Conservation (phyloP, 768 basidiomycete genomes). For the Russula compacta region DNA sequence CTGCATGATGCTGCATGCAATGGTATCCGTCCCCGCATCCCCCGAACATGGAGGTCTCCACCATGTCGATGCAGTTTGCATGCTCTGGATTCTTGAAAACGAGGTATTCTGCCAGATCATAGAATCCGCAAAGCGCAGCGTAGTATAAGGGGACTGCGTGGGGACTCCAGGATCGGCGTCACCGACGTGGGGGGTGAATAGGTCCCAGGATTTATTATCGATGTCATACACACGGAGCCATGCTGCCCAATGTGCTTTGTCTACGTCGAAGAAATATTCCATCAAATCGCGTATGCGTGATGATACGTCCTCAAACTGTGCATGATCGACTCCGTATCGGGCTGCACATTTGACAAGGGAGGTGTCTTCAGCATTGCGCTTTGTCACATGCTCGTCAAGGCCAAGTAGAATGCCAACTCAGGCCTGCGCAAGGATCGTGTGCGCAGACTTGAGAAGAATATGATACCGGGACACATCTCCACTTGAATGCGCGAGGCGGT, state of each 20-base stretch:
- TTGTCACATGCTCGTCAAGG: neutral
- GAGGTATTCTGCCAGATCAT: neutral
- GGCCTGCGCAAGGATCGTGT: neutral
- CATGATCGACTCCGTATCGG: neutral
- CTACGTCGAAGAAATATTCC: neutral
- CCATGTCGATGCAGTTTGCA: neutral
- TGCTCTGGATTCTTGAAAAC: neutral
- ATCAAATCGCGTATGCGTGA: neutral
- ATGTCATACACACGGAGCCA: neutral
- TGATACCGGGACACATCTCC: neutral
- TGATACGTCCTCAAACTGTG: neutral
- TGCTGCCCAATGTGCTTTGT: neutral
- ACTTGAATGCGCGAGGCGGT: neutral
- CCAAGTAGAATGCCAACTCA: neutral
- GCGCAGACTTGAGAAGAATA: neutral
- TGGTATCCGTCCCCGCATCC: neutral
- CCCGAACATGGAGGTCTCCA: neutral
- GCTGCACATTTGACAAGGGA: neutral
- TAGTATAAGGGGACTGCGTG: neutral
- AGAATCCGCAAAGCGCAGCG: neutral
- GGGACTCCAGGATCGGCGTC: no score
- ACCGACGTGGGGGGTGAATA: neutral
- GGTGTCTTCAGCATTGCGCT: no score
- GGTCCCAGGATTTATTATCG: neutral
- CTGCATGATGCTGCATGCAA: no score